Conservation (phyloP, 2,329 filamentous ascomycete genomes). For the Aspergillus sp. region DNA sequence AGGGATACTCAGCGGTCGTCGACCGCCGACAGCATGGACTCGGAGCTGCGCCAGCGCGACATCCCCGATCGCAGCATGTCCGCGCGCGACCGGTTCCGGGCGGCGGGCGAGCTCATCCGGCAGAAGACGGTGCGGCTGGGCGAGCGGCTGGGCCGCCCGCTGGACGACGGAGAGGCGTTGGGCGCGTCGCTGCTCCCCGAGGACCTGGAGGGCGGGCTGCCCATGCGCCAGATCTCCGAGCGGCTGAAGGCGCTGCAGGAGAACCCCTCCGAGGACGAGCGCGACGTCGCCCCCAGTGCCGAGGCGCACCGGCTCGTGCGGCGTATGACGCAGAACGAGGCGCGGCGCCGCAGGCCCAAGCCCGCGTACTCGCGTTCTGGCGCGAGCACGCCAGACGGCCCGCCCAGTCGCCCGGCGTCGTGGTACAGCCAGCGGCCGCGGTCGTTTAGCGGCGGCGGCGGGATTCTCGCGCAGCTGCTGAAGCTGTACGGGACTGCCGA, state of each 20-base stretch:
- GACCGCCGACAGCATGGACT: slow-evolving; percentile 1
- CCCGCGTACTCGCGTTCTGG: slow-evolving; percentile 33
- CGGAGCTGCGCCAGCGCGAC: not conserved
- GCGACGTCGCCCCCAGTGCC: slow-evolving; percentile 25
- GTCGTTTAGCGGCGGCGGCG: slow-evolving; percentile 37
- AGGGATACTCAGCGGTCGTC: not conserved
- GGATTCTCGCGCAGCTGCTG: slow-evolving; percentile 69
- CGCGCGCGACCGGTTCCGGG: slow-evolving; percentile 23
- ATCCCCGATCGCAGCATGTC: slow-evolving; percentile 16
- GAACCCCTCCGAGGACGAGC: slow-evolving; percentile 17
- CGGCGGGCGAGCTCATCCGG: slow-evolving; percentile 27
- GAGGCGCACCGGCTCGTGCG: slow-evolving; percentile 40
- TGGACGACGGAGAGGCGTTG: slow-evolving; percentile 30
- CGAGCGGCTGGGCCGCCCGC: slow-evolving; percentile 29
- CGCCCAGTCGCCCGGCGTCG: slow-evolving; percentile 19
- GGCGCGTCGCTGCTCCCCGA: slow-evolving; percentile 28
- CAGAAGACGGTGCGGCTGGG: slow-evolving; percentile 27
- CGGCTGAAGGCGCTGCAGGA: slow-evolving; percentile 19
- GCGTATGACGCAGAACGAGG: slow-evolving; percentile 28
- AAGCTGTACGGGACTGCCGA: slow-evolving; percentile 62
- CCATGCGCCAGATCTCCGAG: slow-evolving; percentile 20
- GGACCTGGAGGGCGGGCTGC: slow-evolving; percentile 25
- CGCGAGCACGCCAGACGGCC: slow-evolving; percentile 28
- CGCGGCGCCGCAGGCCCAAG: slow-evolving; percentile 20
- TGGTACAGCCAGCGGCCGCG: slow-evolving; percentile 23